Evolutionary conservation across 208 protist genomes (phyloP), one percentile per base, ranked within the genome.

Genomic region (Wallacemonas sp.): DNA sequence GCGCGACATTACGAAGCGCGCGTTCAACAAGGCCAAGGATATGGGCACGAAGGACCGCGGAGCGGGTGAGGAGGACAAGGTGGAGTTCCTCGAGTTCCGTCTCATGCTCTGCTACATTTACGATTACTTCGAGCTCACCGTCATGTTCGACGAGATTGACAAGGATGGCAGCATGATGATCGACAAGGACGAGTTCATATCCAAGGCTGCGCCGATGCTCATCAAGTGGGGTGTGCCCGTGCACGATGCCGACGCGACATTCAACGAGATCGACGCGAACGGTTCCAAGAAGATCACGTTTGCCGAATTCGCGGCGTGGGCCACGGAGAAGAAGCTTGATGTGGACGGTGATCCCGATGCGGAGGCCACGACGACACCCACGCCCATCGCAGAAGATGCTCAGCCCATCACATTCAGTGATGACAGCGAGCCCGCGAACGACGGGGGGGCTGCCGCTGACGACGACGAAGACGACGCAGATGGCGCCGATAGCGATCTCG

Each of bases 101-200:
- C 44, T 78, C 33, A 66, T 85, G 61, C 66, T 84, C 14, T 74
- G 67, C 60, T 76, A 72, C 72, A 56, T 86, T 0, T 70, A 71
- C 59, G 67, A 82, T 36, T 71, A 74, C 68, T 84, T 88, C 55
- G 72, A 78, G 38, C 64, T 88, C 51, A 80, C 63, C 19, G 66
- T 82, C 19, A 79, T 88, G 73, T 79, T 88, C 51, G 81, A 82
- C 62, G 56, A 51, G 27, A 63, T 87, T 26, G 62, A 82, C 56
- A 21, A 75, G 17, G 51, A 71, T 24, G 72, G 77, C 56, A 79
- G 81, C 62, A 65, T 64, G 49, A 55, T 78, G 31, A 36, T 87
- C 21, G 66, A 82, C 44, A 12, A 76, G 22, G 39, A 77, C 26
- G 81, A 87, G 74, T 87, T 87, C 46, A 71, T 85, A 42, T 62